These are phyloP conservation scores for Dendrobium chrysotoxum DNA, from an alignment of 106 monocot species.

Conservation along the genomic window DNA sequence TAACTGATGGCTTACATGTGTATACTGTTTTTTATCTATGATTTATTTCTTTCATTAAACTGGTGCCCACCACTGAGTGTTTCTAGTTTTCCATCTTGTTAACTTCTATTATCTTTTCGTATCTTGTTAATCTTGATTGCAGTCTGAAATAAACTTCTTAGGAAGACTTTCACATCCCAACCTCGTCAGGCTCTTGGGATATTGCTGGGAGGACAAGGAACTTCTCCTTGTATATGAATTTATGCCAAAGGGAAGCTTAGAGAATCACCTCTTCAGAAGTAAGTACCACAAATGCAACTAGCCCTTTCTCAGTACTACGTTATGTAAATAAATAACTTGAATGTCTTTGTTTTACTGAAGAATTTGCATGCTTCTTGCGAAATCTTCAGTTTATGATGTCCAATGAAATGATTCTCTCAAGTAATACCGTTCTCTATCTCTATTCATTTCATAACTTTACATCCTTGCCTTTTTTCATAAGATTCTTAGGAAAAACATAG, in stretches of 20 bases:
- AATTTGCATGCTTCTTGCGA: background rate
- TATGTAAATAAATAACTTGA: background rate
- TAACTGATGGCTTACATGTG: background rate
- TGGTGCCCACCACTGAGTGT: background rate
- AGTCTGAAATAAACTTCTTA: constrained; percentile 64
- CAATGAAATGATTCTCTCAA: background rate
- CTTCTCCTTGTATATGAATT: constrained; percentile 63
- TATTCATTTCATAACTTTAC: background rate
- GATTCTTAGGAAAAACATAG: background rate
- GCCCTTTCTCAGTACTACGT: background rate
- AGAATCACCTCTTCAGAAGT: constrained; percentile 66
- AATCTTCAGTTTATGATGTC: background rate
- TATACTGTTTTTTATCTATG: background rate
- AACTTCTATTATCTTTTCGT: background rate
- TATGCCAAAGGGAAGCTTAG: constrained; percentile 58
- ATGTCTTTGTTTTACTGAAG: background rate
- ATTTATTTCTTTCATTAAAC: background rate
- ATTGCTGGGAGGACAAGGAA: constrained; percentile 60
- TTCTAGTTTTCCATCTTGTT: background rate
- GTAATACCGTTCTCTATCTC: background rate
- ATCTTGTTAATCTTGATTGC: constrained; percentile 4
- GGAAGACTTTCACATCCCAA: constrained; percentile 69
- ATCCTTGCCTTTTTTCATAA: background rate
- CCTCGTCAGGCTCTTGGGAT: constrained; percentile 63
- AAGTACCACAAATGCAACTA: constrained; percentile 8